Percentiles rank a stretch among this genome's conserved stretches.
Evolutionary conservation across 495 filamentous ascomycete genomes (phyloP).

Genomic region (Hypoxylon trugodes): DNA sequence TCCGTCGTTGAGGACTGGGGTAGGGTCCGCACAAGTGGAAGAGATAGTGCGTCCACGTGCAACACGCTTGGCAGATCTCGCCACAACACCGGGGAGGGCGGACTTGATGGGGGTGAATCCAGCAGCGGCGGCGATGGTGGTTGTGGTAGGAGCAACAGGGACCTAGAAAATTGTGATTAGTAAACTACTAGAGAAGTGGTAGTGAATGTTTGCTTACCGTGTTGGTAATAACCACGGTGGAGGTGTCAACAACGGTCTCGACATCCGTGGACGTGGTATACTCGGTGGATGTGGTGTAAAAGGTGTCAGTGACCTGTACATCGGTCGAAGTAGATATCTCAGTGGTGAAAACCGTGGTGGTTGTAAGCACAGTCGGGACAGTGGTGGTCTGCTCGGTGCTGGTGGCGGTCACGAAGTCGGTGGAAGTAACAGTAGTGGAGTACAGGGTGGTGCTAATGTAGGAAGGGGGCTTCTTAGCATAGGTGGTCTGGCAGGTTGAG

Average conservation of each 20-base stretch:
- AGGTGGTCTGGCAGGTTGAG: slow-evolving; percentile 17
- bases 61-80: not conserved
- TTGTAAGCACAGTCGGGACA: slow-evolving; percentile 13
- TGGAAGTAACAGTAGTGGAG: not conserved
- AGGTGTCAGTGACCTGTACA: slow-evolving; percentile 15
- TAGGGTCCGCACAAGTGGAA: slow-evolving; percentile 1
- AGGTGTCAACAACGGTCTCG: not conserved
- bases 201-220: not conserved
- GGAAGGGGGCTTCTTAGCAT: slow-evolving; percentile 13
- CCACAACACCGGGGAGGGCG: not conserved
- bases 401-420: slow-evolving; percentile 2
- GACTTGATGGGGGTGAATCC: slow-evolving; percentile 26
- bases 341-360: slow-evolving; percentile 14
- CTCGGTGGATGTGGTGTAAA: slow-evolving; percentile 11
- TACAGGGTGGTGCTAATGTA: slow-evolving; percentile 13
- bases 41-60: slow-evolving; percentile 6
- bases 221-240: not conserved
- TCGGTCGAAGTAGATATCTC: not conserved
- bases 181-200: not conserved
- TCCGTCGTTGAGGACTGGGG: slow-evolving; percentile 8
- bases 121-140: not conserved
- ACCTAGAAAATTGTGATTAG: not conserved
- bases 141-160: not conserved
- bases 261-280: slow-evolving; percentile 9
- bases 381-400: slow-evolving; percentile 2